phyloP scores from a whole-genome alignment of 2,329 filamentous ascomycete species.

The Colletotrichum melonis region DNA sequence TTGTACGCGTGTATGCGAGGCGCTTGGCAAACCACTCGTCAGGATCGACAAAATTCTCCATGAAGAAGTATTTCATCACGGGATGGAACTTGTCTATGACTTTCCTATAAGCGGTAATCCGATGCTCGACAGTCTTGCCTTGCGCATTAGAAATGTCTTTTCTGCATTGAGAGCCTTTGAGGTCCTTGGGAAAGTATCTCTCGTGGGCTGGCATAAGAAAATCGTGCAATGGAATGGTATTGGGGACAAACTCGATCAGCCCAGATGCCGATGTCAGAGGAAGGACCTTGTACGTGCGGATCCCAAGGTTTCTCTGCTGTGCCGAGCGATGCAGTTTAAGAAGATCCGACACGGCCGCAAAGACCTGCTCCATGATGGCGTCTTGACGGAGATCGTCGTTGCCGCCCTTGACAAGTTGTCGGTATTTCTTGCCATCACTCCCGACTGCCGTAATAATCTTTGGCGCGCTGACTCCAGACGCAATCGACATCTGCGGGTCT shows the following conservation, averaged over 20 bases:
- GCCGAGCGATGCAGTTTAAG: slow-evolving; percentile 88
- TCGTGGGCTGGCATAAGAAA: slow-evolving; percentile 93
- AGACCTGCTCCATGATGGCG: slow-evolving; percentile 99
- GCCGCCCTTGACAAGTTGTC: slow-evolving; percentile 93
- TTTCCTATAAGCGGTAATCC: slow-evolving; percentile 80
- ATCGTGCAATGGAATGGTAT: slow-evolving; percentile 92
- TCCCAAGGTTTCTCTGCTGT: slow-evolving; percentile 87
- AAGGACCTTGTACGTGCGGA: slow-evolving; percentile 97
- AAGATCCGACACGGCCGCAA: slow-evolving; percentile 92
- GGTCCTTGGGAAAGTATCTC: slow-evolving; percentile 85
- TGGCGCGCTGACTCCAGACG: slow-evolving; percentile 89
- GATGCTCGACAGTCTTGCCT: slow-evolving; percentile 73
- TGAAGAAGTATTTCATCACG: slow-evolving; percentile 96
- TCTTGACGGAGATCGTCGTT: slow-evolving; percentile 97
- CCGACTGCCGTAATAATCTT: slow-evolving; percentile 90
- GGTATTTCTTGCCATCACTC: slow-evolving; percentile 83
- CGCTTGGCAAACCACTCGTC: slow-evolving; percentile 95
- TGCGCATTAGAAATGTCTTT: slow-evolving; percentile 83
- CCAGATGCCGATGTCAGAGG: slow-evolving; percentile 87
- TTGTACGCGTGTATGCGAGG: slow-evolving; percentile 91
- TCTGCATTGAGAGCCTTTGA: slow-evolving; percentile 80
- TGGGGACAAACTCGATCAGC: slow-evolving; percentile 95
- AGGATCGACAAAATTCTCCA: slow-evolving; percentile 92
- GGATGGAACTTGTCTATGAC: slow-evolving; percentile 88
- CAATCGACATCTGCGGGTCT: slow-evolving; percentile 82